phyloP scores from a whole-genome alignment of 2,329 filamentous ascomycete genomes.

The Xylaria sp. region DNA sequence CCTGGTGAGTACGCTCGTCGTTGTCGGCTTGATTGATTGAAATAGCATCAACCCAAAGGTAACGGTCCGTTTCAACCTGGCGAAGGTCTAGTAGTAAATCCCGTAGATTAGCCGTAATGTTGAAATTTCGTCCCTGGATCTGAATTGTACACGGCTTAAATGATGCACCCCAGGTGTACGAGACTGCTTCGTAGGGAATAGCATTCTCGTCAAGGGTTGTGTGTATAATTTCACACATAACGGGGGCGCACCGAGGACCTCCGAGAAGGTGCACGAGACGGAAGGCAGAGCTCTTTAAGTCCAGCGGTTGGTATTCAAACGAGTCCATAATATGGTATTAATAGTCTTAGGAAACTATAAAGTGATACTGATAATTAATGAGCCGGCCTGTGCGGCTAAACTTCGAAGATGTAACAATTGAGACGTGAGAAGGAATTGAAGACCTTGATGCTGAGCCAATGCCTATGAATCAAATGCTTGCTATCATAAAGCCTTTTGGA shows the following conservation, averaged over 20 bases:
- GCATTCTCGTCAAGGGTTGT: constrained; percentile 17
- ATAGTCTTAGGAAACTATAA: neutral
- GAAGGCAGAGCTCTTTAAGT: constrained; percentile 16
- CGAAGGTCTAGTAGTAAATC: constrained; percentile 2
- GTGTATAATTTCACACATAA: constrained; percentile 18
- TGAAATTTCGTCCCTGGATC: neutral
- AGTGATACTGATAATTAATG: neutral
- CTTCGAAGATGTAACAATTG: neutral
- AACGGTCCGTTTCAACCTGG: neutral
- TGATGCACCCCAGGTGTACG: constrained; percentile 19
- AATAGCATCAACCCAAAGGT: constrained; percentile 25
- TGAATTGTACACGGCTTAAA: neutral
- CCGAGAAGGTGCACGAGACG: constrained; percentile 14
- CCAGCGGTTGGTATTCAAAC: constrained; percentile 14
- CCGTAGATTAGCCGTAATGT: constrained; percentile 15
- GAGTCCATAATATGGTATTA: neutral
- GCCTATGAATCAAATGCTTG: neutral
- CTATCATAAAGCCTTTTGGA: neutral
- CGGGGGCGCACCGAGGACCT: neutral
- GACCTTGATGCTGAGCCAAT: neutral
- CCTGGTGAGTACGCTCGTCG: constrained; percentile 15
- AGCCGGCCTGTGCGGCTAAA: neutral
- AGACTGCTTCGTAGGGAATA: constrained; percentile 23
- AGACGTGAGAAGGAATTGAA: neutral
- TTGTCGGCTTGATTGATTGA: constrained; percentile 19